phyloP scores from a whole-genome alignment of 2,329 filamentous ascomycete genomes.

The Fusarium avenaceum region DNA sequence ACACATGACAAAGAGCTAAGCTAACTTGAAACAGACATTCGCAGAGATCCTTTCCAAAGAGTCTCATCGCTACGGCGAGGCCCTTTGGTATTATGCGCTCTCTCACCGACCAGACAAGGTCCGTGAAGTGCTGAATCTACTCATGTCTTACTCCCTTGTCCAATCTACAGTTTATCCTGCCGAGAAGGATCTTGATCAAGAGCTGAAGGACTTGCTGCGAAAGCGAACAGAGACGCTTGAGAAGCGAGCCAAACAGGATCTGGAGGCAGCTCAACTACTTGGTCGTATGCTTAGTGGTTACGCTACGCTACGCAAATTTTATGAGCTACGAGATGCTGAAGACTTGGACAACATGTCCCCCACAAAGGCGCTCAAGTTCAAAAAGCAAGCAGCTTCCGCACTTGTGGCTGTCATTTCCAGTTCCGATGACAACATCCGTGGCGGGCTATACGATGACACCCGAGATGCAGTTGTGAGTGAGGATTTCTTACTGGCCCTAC shows the following conservation, averaged over 20 bases:
- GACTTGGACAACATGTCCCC: slow-evolving; percentile 49
- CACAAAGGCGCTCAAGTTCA: slow-evolving; percentile 68
- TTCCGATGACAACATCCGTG: slow-evolving; percentile 90
- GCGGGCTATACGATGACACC: slow-evolving; percentile 86
- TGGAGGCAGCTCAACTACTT: slow-evolving; percentile 85
- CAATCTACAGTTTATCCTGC: slow-evolving; percentile 86
- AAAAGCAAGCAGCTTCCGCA: slow-evolving; percentile 77
- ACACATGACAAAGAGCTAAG: background rate
- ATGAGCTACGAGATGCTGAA: slow-evolving; percentile 80
- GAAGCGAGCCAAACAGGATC: slow-evolving; percentile 78
- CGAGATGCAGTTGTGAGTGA: slow-evolving; percentile 88
- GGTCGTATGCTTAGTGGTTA: slow-evolving; percentile 92
- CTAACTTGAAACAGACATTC: slow-evolving; percentile 73
- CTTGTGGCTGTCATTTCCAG: slow-evolving; percentile 87
- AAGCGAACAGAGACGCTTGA: slow-evolving; percentile 80
- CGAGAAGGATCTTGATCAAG: slow-evolving; percentile 77
- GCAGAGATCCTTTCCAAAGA: slow-evolving; percentile 81
- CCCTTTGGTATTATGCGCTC: slow-evolving; percentile 90
- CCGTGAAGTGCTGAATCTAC: slow-evolving; percentile 85
- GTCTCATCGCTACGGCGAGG: slow-evolving; percentile 84
- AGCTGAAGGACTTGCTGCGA: slow-evolving; percentile 77
- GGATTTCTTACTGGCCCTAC: slow-evolving; percentile 84
- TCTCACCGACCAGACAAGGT: slow-evolving; percentile 84
- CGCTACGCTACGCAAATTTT: slow-evolving; percentile 90
- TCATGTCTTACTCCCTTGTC: slow-evolving; percentile 88